These are phyloP conservation scores for Paramyrothecium sp. DNA, from an alignment of 2,329 filamentous ascomycete species.

Conservation along the genomic window DNA sequence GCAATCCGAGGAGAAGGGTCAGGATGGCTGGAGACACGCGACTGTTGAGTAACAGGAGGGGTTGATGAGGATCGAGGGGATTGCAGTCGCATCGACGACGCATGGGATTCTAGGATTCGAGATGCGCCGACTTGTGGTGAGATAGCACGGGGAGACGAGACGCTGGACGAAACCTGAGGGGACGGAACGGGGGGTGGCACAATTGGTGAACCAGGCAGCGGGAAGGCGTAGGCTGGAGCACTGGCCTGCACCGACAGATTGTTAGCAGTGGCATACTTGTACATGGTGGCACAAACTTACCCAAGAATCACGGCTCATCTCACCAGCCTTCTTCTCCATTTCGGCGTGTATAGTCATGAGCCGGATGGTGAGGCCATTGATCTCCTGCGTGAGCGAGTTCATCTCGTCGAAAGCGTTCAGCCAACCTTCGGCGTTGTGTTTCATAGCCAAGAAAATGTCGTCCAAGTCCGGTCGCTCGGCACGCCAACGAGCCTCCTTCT, in stretches of 20 bases:
- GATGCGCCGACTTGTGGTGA: not conserved
- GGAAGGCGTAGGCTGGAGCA: slow-evolving; percentile 13
- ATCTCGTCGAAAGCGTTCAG: slow-evolving; percentile 75
- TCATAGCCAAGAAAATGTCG: slow-evolving; percentile 85
- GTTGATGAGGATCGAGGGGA: too few species aligned
- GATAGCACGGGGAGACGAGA: not conserved
- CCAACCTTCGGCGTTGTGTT: slow-evolving; percentile 90
- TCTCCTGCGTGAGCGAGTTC: slow-evolving; percentile 66
- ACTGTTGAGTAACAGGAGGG: not conserved
- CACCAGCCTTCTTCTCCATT: slow-evolving; percentile 81
- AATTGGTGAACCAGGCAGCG: not conserved
- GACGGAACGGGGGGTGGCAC: not conserved
- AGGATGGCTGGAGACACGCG: not conserved
- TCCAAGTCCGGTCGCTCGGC: slow-evolving; percentile 61
- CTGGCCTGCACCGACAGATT: slow-evolving; percentile 9
- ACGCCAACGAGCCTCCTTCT: slow-evolving; percentile 61
- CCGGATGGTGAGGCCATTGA: slow-evolving; percentile 69
- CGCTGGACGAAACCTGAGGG: not conserved
- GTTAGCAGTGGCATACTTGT: not conserved
- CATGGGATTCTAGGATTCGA: too few species aligned
- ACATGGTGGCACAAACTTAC: slow-evolving; percentile 43
- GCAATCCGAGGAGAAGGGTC: not conserved
- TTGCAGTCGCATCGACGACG: too few species aligned
- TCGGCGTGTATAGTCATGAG: slow-evolving; percentile 77
- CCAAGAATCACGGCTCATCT: slow-evolving; percentile 76